Evolutionary conservation across 108 stramenopile species (phyloP).

Genomic region (Conticribra guillardii): DNA sequence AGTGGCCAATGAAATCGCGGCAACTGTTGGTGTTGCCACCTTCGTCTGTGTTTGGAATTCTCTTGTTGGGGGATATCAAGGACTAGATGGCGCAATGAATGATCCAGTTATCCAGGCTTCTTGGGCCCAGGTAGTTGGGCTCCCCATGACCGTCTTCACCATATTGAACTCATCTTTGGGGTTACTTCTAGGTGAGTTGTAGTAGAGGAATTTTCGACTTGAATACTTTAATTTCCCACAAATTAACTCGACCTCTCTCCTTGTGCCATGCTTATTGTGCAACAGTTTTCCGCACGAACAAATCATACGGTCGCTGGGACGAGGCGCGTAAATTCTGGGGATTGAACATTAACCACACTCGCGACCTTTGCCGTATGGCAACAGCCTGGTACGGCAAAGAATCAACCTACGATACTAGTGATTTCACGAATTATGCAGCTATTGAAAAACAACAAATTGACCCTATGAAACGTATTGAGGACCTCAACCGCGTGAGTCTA

Average conservation of each 20-base stretch:
- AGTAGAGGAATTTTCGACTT: background rate
- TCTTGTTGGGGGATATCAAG: slow-evolving; percentile 51
- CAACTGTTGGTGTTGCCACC: slow-evolving; percentile 42
- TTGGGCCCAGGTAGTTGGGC: slow-evolving; percentile 31
- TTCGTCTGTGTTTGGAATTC: slow-evolving; percentile 59
- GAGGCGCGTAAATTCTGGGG: slow-evolving; percentile 78
- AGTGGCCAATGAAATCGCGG: slow-evolving; percentile 43
- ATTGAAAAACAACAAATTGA: background rate
- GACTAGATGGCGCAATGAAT: slow-evolving; percentile 48
- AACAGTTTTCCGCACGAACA: slow-evolving; percentile 72
- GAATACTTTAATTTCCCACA: slow-evolving; percentile 1
- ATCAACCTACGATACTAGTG: slow-evolving; percentile 16
- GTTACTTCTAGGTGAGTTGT: slow-evolving; percentile 66
- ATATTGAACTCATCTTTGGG: slow-evolving; percentile 59
- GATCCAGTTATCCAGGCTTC: slow-evolving; percentile 31
- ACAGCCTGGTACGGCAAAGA: slow-evolving; percentile 54
- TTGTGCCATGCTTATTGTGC: background rate
- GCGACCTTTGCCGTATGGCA: slow-evolving; percentile 63
- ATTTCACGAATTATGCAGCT: slow-evolving; percentile 25
- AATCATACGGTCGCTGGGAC: slow-evolving; percentile 69
- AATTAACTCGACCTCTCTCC: slow-evolving; percentile 1
- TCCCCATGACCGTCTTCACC: slow-evolving; percentile 61
- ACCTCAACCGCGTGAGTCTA: slow-evolving; percentile 48
- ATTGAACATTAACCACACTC: slow-evolving; percentile 73
- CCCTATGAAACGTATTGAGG: slow-evolving; percentile 45